Percentiles rank a stretch among this genome's conserved stretches.
phyloP scores from a whole-genome alignment of 1,139 yeast species.

The Pichia sp. region DNA sequence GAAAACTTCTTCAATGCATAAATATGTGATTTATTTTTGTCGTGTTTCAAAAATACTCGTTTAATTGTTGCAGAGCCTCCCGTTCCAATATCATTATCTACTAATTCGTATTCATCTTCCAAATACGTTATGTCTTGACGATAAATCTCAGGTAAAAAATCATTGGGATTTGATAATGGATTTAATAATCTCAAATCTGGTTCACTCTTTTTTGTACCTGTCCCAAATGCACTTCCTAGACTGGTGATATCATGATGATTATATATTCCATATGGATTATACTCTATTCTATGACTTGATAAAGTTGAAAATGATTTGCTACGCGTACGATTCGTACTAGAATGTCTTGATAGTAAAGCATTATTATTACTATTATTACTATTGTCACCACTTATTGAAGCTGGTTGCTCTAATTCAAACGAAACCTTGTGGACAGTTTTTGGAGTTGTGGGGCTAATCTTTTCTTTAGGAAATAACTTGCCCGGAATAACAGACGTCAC shows the following conservation, averaged over 20 bases:
- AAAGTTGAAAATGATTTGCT: slow-evolving; percentile 6
- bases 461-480: slow-evolving; percentile 4
- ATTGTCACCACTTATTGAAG: too few relatives aligned
- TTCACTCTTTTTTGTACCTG: slow-evolving; percentile 27
- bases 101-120: slow-evolving; percentile 30
- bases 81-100: slow-evolving; percentile 47
- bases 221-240: slow-evolving; percentile 13
- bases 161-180: slow-evolving; percentile 64
- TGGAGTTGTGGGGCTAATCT: background rate
- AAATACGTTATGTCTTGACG: slow-evolving; percentile 15
- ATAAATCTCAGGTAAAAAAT: slow-evolving; percentile 47
- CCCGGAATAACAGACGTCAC: slow-evolving; percentile 5
- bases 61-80: slow-evolving; percentile 68
- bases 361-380: too few relatives aligned
- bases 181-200: slow-evolving; percentile 38
- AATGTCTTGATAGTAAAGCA: too few relatives aligned
- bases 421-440: background rate
- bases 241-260: slow-evolving; percentile 13
- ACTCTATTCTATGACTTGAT: slow-evolving; percentile 14
- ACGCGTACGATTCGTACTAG: too few relatives aligned
- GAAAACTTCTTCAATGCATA: slow-evolving; percentile 63
- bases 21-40: slow-evolving; percentile 25
- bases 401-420: background rate
- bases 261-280: slow-evolving; percentile 29
- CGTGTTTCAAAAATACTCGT: slow-evolving; percentile 14